Evolutionary conservation across 2,329 filamentous ascomycete genomes (phyloP).

Genomic region (Calonectria ilicicola): DNA sequence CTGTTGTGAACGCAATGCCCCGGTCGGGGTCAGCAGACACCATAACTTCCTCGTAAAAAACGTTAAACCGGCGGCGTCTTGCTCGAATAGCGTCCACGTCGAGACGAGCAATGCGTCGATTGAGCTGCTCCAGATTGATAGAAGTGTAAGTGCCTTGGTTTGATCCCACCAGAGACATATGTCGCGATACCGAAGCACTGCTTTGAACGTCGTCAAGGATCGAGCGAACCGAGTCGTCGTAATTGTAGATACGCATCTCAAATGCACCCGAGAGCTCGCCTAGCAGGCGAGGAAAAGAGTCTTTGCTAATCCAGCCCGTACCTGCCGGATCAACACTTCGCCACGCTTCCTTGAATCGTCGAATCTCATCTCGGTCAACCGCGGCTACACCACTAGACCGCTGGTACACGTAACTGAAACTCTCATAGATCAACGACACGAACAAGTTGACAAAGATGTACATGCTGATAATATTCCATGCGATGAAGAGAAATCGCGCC

Average conservation of each 20-base stretch:
- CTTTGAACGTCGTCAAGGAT: constrained; percentile 87
- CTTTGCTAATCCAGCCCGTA: constrained; percentile 90
- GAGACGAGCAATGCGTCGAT: constrained; percentile 77
- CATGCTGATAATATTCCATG: constrained; percentile 99
- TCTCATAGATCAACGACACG: constrained; percentile 98
- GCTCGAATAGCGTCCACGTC: constrained; percentile 81
- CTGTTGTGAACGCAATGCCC: constrained; percentile 91
- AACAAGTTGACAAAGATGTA: constrained; percentile 99
- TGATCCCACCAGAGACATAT: constrained; percentile 65
- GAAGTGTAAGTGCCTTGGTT: constrained; percentile 66
- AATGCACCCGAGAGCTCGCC: constrained; percentile 96
- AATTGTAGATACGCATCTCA: constrained; percentile 95
- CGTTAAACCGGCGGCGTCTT: constrained; percentile 83
- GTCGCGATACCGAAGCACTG: constrained; percentile 64
- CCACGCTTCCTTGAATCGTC: constrained; percentile 98
- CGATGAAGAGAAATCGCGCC: constrained; percentile 90
- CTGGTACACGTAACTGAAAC: constrained; percentile 99
- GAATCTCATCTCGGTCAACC: constrained; percentile 92
- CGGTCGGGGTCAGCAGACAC: constrained; percentile 90
- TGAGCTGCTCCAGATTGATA: constrained; percentile 81
- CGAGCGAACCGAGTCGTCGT: constrained; percentile 86
- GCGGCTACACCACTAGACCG: constrained; percentile 91
- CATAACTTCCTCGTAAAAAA: constrained; percentile 97
- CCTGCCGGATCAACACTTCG: constrained; percentile 93
- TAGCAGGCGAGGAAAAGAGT: constrained; percentile 87